Base-by-base conservation (phyloP, 345 rosid genomes). In the Eucalyptus microcorys region DNA sequence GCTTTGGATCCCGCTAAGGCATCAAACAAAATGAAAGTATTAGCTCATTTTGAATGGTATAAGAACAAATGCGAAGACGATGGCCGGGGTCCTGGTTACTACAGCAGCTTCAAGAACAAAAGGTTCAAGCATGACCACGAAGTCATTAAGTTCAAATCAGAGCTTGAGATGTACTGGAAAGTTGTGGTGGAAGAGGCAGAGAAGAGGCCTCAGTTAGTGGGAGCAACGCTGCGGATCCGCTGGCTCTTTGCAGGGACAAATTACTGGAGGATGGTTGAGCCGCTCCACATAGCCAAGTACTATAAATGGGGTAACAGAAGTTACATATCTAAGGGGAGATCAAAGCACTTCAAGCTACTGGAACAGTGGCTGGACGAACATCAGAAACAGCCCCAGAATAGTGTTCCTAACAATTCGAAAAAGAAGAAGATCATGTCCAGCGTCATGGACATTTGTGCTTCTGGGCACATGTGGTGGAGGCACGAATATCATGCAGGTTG, bases 181-280 rank as follows among this genome's bases (percentile, higher is more conserved):
- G 17, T 86, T 7, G 10, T 91, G 90, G 96, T 95, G 85, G 94
- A 90, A 68, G 93, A 94, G 89, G 94, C 91, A 0, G 94, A 91
- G 92, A 92, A 87, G 87, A 94, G 88, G 89, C 97, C 97, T 71
- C 95, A 92, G 86, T 92, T 88, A 11, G 95, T 92, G 68, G 87
- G 34, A 8, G 89, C 92, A 8, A 13, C 34, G 8, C 88, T 94
- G 45, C 89, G 91, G 47, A 53, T 2, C 4, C 86, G 92, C 30
- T 95, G 90, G 95, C 91, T 95, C 13, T 93, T 79, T 57, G 90
- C 91, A 1, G 97, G 97, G 37, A 90, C 93, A 37, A 93, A 90
- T 53, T 97, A 94, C 87, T 88, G 96, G 88, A 94, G 97, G 87
- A 89, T 97, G 94, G 88, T 96, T 21, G 99, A 97, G 61, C 99